Evolutionary conservation across 306 rosid species (phyloP).

Genomic region (Begonia masoniana): DNA sequence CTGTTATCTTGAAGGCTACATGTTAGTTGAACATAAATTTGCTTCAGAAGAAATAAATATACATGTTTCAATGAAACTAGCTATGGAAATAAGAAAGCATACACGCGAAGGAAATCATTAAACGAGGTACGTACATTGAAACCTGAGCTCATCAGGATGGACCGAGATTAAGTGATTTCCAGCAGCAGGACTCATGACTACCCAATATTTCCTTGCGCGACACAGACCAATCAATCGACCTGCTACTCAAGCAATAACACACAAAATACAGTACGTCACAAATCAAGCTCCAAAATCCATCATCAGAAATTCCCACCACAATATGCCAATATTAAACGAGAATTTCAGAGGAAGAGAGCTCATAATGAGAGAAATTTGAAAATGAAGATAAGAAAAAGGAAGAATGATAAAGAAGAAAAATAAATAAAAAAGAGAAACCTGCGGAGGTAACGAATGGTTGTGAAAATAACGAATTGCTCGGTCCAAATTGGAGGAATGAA

Average conservation of each 20-base stretch:
- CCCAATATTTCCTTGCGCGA: constrained; percentile 4
- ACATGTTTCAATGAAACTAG: not conserved
- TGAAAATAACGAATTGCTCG: constrained; percentile 28
- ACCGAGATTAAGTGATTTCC: constrained; percentile 43
- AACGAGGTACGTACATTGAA: constrained; percentile 38
- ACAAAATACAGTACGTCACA: not conserved
- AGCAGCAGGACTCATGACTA: constrained; percentile 43
- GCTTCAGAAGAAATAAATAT: no score
- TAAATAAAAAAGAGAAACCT: constrained; percentile 6
- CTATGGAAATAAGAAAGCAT: not conserved
- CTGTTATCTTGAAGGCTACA: no score
- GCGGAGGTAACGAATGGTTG: constrained; percentile 33
- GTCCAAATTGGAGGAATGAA: constrained; percentile 7
- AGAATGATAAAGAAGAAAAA: constrained; percentile 9
- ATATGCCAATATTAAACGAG: not conserved
- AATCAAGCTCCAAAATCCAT: constrained; percentile 2
- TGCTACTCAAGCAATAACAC: not conserved
- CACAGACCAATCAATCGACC: constrained; percentile 7
- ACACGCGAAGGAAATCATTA: not conserved
- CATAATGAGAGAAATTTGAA: not conserved
- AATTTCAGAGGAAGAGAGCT: not conserved
- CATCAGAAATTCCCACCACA: not conserved
- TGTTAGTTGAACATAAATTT: no score
- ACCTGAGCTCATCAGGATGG: constrained; percentile 70
- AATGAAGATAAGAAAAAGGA: constrained; percentile 1